These are phyloP conservation scores for Neltuma alba DNA, from an alignment of 306 rosid species.

Conservation along the genomic window DNA sequence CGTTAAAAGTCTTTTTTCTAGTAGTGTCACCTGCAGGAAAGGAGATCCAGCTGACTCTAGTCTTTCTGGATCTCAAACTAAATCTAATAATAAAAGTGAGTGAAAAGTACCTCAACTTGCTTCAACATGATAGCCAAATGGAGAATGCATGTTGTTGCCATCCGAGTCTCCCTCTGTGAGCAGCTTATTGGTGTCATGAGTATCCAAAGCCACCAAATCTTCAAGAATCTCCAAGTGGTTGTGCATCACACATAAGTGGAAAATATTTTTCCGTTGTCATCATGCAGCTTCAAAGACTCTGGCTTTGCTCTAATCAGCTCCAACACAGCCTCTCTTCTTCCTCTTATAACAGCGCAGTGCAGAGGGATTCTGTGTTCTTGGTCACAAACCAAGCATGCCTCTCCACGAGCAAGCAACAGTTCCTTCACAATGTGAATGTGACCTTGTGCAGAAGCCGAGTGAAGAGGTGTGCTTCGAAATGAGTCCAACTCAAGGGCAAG, in stretches of 20 bases:
- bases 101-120: background rate
- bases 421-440: background rate
- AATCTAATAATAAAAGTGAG: no score
- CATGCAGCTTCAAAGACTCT: background rate
- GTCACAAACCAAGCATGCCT: constrained; percentile 4
- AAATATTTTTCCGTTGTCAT: background rate
- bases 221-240: background rate
- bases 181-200: background rate
- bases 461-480: background rate
- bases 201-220: background rate
- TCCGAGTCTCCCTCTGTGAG: background rate
- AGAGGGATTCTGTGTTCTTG: constrained; percentile 12
- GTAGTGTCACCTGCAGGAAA: no score
- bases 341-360: constrained; percentile 30
- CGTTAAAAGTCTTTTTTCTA: no score
- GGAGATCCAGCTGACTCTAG: no score
- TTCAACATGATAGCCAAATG: background rate
- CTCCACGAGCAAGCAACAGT: background rate
- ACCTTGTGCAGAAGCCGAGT: background rate
- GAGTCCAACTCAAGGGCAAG: background rate
- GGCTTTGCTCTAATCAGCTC: background rate
- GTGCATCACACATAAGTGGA: constrained; percentile 25
- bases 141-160: background rate
- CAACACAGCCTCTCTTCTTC: background rate
- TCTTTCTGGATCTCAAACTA: no score